phyloP scores from a whole-genome alignment of 371 early-diverging fungal genomes.

The Mucor plumbeus region DNA sequence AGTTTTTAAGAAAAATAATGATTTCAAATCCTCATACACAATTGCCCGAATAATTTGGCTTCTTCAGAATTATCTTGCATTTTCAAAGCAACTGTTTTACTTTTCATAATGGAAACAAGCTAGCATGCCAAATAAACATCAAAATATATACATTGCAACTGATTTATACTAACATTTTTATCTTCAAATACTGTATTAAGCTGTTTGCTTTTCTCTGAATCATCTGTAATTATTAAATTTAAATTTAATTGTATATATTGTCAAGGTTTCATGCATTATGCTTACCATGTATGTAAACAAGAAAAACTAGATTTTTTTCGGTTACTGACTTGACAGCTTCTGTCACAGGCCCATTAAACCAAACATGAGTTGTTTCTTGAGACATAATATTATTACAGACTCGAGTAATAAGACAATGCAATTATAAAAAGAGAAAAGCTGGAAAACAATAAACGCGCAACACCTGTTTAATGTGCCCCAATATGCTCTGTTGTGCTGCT shows the following conservation, averaged over 20 bases:
- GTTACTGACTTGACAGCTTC: slow-evolving; percentile 19
- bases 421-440: background rate
- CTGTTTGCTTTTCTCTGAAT: slow-evolving; percentile 16
- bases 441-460: background rate
- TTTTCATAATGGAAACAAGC: background rate
- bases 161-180: background rate
- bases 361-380: background rate
- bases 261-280: background rate
- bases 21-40: slow-evolving; percentile 5
- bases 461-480: too few relatives aligned
- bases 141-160: background rate
- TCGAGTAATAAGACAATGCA: background rate
- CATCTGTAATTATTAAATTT: slow-evolving; percentile 4
- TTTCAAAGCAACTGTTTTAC: slow-evolving; percentile 12
- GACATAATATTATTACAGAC: background rate
- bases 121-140: background rate
- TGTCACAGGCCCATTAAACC: slow-evolving; percentile 15
- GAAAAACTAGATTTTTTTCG: slow-evolving; percentile 5
- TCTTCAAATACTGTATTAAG: slow-evolving; percentile 1
- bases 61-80: slow-evolving; percentile 18
- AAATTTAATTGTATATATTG: background rate
- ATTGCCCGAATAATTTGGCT: slow-evolving; percentile 19
- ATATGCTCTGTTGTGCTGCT: too few relatives aligned
- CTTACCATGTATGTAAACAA: slow-evolving; percentile 20
- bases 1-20: too few relatives aligned